These are phyloP conservation scores for Talaromyces verruculosus DNA, from an alignment of 2,329 filamentous ascomycete genomes.

Conservation along the genomic window DNA sequence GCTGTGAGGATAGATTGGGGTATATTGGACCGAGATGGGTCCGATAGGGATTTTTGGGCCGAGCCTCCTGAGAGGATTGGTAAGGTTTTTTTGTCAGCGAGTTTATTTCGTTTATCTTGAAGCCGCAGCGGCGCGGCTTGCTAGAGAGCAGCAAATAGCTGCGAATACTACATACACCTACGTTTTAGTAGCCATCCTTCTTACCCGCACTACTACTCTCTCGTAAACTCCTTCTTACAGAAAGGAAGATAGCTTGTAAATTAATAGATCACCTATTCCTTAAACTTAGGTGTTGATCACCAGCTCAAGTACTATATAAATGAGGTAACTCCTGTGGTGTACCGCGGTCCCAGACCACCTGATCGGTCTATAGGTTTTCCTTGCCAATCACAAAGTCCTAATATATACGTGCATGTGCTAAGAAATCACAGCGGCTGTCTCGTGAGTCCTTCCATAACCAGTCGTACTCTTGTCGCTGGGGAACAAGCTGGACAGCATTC, in stretches of 20 bases:
- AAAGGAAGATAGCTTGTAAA: slow-evolving; percentile 35
- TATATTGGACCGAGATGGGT: not conserved
- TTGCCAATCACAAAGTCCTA: not conserved
- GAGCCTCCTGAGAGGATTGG: not conserved
- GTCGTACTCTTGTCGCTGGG: too few relatives aligned
- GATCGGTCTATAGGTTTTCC: too few relatives aligned
- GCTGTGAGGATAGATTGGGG: not conserved
- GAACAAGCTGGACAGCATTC: too few relatives aligned
- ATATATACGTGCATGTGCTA: too few relatives aligned
- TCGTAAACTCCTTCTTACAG: not conserved
- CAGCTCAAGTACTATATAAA: not conserved
- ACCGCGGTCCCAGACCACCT: too few relatives aligned
- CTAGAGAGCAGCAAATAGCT: too few relatives aligned
- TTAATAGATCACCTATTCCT: slow-evolving; percentile 35
- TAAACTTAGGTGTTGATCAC: not conserved
- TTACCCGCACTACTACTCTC: too few relatives aligned
- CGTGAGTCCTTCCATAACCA: too few relatives aligned
- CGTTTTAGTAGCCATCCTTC: too few relatives aligned
- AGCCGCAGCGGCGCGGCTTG: too few relatives aligned
- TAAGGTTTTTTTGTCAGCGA: not conserved
- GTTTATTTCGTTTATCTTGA: not conserved
- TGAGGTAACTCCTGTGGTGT: not conserved
- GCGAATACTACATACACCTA: too few relatives aligned
- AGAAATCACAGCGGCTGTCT: too few relatives aligned
- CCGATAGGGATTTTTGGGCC: not conserved